Base-by-base conservation (phyloP, 106 monocot species). In the Phalaenopsis equestris region DNA sequence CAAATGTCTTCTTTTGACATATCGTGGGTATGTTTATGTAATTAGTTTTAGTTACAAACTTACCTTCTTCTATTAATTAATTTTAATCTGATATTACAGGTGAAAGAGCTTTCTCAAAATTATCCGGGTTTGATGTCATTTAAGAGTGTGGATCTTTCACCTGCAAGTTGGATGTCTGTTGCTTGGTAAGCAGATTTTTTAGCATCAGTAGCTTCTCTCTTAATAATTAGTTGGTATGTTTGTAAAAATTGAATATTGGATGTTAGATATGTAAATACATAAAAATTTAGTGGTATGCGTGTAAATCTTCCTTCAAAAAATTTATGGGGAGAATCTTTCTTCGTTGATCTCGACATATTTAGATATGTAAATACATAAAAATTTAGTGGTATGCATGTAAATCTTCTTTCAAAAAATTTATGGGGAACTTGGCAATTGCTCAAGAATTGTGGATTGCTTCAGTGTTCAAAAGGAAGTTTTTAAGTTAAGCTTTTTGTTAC, bases 91-190 rank as follows among this genome's bases (percentile, higher is more conserved):
- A 37, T 70, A 0, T 81, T 78, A 72, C 42, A 98, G 98, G 78
- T 98, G 7, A 75, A 81, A 58, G 89, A 87, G 43, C 83, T 94
- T 74, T 83, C 92, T 58, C 76, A 67, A 18, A 78, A 45, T n/a
- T 88, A 83, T 81, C 94, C 94, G 3, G 89, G 86, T 38, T 87
- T 98, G 88, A 84, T 68, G 49, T 84, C 86, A 46, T 85, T 94
- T 36, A 91, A 83, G 79, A 94, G 90, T 72, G 15, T 49, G 8
- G 98, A 98, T 64, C 92, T 98, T 67, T 89, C 92, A 19, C 98
- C 98, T 75, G 92, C 90, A 57, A 98, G 98, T 82, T 98, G 98
- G 98, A 90, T 98, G 92, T 85, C 98, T 45, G 86, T 98, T 75
- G 90, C 92, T 8, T 98, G 98, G 98, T 98, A 92, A 68, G 82